Base-by-base conservation (phyloP, 2,329 filamentous ascomycete genomes). In the Exophiala oligosperma region DNA sequence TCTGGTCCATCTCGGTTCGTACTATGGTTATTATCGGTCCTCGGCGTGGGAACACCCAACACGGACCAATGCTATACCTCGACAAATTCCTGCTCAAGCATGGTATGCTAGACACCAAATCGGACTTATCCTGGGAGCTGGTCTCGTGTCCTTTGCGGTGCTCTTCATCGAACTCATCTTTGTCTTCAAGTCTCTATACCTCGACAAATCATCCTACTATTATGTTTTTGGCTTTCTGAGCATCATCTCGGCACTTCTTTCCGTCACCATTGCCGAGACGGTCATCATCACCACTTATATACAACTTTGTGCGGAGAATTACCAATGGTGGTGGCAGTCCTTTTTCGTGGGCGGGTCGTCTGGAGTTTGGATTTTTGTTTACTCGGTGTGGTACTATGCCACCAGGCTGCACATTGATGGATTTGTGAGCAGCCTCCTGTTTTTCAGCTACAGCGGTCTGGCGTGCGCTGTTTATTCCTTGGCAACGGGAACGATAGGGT, bases 251-350 rank as follows among this genome's bases (percentile, higher is more conserved):
- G 76, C 84, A 9, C 88, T 94, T 57, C 76, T 94, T 7, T 79
- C 91, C 29, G 73, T 94, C 43, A 91, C 90, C 0, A 84, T 96
- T 29, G 85, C 90, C 66, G 90, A 94, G 75, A 90, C 92, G 52
- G 92, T 90, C 0, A 84, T 96, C 23, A 90, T 95, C 58, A 86
- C 87, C 1, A 88, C 91, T 14, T 95, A 96, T 73, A 83, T 90
- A 49, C 88, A 91, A 74, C 83, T 96, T 17, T 93, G 90, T 75
- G 81, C 85, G 1, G 91, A 95, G 81, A 92, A 95, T 73, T 88
- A 94, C 74, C 84, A 91, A 71, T 96, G 91, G 91, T 94, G 90
- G 90, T 95, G 91, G 91, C 89, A 90, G 72, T 91, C 88, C 52
- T 94, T 96, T 76, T 75, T 90, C 49, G 84, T 92, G 7, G 91